Base-by-base conservation (phyloP, 495 filamentous ascomycete species). In the Hypoxylon cercidicola region DNA sequence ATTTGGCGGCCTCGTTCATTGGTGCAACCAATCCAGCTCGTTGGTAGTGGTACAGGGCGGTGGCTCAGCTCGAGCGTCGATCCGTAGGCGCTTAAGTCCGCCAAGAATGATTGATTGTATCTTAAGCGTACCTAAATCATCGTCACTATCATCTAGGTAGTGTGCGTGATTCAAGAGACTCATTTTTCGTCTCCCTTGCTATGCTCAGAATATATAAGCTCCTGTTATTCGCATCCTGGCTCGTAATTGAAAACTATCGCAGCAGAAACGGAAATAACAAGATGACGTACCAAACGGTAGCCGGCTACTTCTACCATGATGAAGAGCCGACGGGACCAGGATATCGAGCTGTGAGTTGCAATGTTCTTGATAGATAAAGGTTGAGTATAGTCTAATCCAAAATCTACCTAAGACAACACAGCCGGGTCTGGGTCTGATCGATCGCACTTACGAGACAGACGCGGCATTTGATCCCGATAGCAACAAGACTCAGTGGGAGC, bases 361-460 rank as follows among this genome's bases (percentile, higher is more conserved):
- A 4, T 21, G 1, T 40, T 40, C 18, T 3, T 20, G 10, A 12
- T 32, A 6, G 4, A 40, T 19, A 32, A 21, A 30, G 28, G 4
- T 4, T 15, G 9, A 30, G 11, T 8, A 23, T 45, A 12, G 15
- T 1, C 55, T 69, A 15, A 68, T 55, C 8, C 11, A 20, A n/a
- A n/a, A n/a, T n/a, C n/a, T 18, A 20, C 16, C 1, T 30, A 67
- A n/a, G 60, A 68, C 53, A n/a, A 76, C 72, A 0, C 53, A 57
- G 20, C 69, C 66, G 0, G 64, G 62, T 11, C 45, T 77, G n/a
- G 76, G 76, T 10, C 60, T 79, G 3, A 65, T 76, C 30, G 45
- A 70, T 47, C 62, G 59, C 13, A 2, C 60, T 0, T 78, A 76
- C 44, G 59, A 62, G 25, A 75, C 72, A 2, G 76, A 78, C 47